phyloP scores from a whole-genome alignment of 345 rosid genomes.

The Cardamine chenopodiifolia region DNA sequence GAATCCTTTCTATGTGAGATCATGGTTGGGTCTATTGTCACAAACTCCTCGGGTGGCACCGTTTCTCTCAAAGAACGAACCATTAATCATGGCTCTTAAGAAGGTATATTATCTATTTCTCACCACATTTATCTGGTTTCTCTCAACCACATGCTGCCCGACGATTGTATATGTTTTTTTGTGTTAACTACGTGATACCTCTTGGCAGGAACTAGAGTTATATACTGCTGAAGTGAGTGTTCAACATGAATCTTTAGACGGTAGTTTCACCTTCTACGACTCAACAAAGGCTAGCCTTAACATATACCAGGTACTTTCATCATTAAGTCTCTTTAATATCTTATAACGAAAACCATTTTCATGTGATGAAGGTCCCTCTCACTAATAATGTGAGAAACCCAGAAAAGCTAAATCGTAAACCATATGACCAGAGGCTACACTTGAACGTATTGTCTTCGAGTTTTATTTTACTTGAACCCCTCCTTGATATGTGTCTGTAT shows the following conservation, averaged over 20 bases:
- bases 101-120: constrained; percentile 53
- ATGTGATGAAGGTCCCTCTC: not conserved
- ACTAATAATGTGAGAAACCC: not conserved
- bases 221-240: constrained; percentile 73
- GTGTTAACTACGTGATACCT: constrained; percentile 27
- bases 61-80: constrained; percentile 84
- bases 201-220: constrained; percentile 78
- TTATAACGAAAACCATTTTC: not conserved
- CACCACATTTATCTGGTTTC: not conserved
- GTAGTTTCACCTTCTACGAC: constrained; percentile 87
- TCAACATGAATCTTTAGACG: constrained; percentile 85
- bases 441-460: not conserved
- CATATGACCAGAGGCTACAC: not conserved
- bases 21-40: constrained; percentile 91
- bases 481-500: not conserved
- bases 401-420: not conserved
- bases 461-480: not conserved
- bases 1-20: constrained; percentile 67
- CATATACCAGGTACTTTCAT: constrained; percentile 75
- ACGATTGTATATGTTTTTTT: constrained; percentile 1
- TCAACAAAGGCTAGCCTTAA: constrained; percentile 74
- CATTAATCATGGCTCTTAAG: constrained; percentile 72
- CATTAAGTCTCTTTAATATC: not conserved
- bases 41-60: constrained; percentile 96
- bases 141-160: not conserved